These are phyloP conservation scores for Apiospora phragmitis DNA, from an alignment of 2,329 filamentous ascomycete species.

Conservation along the genomic window DNA sequence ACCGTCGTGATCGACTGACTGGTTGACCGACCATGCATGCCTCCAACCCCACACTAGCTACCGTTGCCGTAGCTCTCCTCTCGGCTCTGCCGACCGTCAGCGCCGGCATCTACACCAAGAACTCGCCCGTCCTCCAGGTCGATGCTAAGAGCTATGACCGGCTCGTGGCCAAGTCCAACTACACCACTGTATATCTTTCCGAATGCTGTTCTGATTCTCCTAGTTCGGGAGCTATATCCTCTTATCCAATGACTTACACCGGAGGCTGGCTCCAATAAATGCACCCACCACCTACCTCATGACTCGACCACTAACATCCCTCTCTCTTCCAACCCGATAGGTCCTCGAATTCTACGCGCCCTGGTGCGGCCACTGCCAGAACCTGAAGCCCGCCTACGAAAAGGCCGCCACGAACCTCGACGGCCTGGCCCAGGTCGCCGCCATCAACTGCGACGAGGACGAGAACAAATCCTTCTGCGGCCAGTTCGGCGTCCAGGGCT, in stretches of 20 bases:
- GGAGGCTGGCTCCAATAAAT: not conserved
- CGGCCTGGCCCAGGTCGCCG: conserved; percentile 92
- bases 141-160: conserved; percentile 77
- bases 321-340: conserved; percentile 32
- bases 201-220: not conserved
- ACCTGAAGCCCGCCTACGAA: conserved; percentile 92
- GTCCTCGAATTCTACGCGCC: conserved; percentile 89
- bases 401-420: conserved; percentile 86
- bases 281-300: not conserved
- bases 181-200: conserved; percentile 72
- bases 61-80: conserved; percentile 62
- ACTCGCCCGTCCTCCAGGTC: conserved; percentile 83
- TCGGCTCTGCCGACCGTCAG: conserved; percentile 61
- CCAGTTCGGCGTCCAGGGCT: conserved; percentile 85
- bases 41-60: conserved; percentile 49
- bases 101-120: conserved; percentile 80
- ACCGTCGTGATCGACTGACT: conserved; percentile 3
- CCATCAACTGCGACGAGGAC: conserved; percentile 93
- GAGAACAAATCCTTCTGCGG: conserved; percentile 86
- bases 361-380: conserved; percentile 97
- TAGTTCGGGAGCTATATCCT: not conserved
- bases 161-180: conserved; percentile 83
- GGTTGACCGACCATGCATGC: conserved; percentile 48
- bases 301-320: not conserved
- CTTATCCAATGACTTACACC: not conserved